phyloP scores from a whole-genome alignment of 1,284 basidiomycete genomes.

The Marasmius tenuissimus region DNA sequence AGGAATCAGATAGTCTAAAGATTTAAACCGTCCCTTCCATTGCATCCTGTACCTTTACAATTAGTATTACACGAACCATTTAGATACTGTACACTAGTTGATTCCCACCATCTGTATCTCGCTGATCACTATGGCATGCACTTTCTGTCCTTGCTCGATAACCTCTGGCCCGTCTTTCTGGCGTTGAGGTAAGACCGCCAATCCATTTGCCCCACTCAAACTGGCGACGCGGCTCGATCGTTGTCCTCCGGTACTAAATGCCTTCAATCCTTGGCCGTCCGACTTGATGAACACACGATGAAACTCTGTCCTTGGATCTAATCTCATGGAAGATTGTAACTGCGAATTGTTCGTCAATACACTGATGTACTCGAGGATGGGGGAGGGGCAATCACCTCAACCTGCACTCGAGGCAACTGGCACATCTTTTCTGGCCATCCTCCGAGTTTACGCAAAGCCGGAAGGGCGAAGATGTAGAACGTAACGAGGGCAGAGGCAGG shows the following conservation, averaged over 20 bases:
- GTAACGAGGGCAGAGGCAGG: conserved; percentile 89
- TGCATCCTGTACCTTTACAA: background rate
- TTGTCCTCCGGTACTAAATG: conserved; percentile 83
- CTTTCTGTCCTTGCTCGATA: conserved; percentile 53
- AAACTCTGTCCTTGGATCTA: conserved; percentile 80
- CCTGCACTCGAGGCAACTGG: conserved; percentile 64
- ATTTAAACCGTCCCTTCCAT: background rate
- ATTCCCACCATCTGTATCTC: conserved; percentile 41
- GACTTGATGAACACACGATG: conserved; percentile 71
- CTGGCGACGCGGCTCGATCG: conserved; percentile 79
- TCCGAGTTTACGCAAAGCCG: conserved; percentile 72
- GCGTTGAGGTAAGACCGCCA: conserved; percentile 66
- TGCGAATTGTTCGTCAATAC: conserved; percentile 23
- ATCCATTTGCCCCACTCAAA: conserved; percentile 74
- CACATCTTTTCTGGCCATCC: conserved; percentile 60
- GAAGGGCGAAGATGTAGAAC: conserved; percentile 84
- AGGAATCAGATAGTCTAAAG: background rate
- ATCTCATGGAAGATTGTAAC: conserved; percentile 59
- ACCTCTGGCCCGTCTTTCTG: conserved; percentile 34
- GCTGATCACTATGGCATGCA: conserved; percentile 64
- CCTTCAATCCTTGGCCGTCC: conserved; percentile 49
- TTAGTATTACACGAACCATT: too few species aligned
- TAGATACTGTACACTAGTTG: background rate
- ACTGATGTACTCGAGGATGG: background rate
- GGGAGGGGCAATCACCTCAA: conserved; percentile 53